A percentile compares a stretch with the other conserved stretches of the same genome.
phyloP scores from a whole-genome alignment of 2,329 filamentous ascomycete genomes.

The Exophiala viscosa region DNA sequence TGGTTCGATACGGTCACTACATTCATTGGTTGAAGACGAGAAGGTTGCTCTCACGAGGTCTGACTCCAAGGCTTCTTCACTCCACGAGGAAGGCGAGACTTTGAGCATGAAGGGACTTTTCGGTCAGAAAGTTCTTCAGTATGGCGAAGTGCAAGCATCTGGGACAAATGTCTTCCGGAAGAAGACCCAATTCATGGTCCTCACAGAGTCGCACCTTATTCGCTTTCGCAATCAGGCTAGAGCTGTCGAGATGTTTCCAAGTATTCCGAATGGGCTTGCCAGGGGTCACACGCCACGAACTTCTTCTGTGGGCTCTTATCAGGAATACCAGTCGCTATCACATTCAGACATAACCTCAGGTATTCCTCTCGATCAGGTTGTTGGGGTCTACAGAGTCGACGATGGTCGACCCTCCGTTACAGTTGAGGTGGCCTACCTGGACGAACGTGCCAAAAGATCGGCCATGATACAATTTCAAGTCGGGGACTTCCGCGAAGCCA shows the following conservation, averaged over 20 bases:
- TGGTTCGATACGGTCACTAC: constrained; percentile 54
- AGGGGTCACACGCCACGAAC: constrained; percentile 51
- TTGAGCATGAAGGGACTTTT: constrained; percentile 33
- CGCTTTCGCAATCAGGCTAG: constrained; percentile 66
- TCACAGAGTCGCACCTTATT: constrained; percentile 65
- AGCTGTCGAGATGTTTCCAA: constrained; percentile 61
- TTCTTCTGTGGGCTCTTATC: constrained; percentile 59
- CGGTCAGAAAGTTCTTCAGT: constrained; percentile 54
- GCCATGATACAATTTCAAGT: constrained; percentile 63
- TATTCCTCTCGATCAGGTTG: constrained; percentile 62
- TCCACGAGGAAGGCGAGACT: constrained; percentile 44
- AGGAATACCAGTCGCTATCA: constrained; percentile 58
- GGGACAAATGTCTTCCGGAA: constrained; percentile 64
- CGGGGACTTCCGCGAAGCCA: constrained; percentile 60
- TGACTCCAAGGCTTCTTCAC: constrained; percentile 50
- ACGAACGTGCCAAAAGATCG: constrained; percentile 60
- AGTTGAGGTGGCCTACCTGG: constrained; percentile 64
- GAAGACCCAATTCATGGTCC: constrained; percentile 67
- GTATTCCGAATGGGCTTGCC: constrained; percentile 42
- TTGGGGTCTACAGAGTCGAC: constrained; percentile 64
- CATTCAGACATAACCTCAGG: constrained; percentile 53
- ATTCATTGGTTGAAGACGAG: constrained; percentile 52
- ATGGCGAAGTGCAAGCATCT: constrained; percentile 68
- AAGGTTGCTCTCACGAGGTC: constrained; percentile 44
- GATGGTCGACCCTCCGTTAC: constrained; percentile 64